phyloP scores from a whole-genome alignment of 805 yeast genomes.

The Candida sphagnicola region DNA sequence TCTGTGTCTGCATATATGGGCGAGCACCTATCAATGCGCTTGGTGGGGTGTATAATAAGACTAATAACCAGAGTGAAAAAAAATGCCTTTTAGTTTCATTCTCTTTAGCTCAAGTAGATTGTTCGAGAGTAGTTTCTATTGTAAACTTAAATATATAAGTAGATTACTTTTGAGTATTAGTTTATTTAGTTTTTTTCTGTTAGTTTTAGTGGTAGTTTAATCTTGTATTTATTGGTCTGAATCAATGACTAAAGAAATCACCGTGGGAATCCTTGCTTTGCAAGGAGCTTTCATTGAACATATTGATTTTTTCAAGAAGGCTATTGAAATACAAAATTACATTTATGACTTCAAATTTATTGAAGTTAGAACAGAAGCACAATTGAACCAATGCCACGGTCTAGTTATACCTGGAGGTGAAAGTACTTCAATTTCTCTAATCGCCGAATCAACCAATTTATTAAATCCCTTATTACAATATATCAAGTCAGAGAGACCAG shows the following conservation, averaged over 20 bases:
- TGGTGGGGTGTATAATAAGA: no score
- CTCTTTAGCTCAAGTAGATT: no score
- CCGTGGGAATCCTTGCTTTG: conserved; percentile 68
- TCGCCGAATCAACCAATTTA: conserved; percentile 62
- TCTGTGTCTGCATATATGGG: no score
- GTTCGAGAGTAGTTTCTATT: no score
- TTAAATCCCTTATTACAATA: conserved; percentile 50
- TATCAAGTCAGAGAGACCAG: conserved; percentile 49
- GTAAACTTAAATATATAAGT: no score
- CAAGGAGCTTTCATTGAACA: conserved; percentile 82
- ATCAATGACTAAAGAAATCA: conserved; percentile 10
- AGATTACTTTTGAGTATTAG: no score
- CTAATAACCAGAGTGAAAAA: no score
- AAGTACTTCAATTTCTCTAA: conserved; percentile 63
- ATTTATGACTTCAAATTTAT: conserved; percentile 28
- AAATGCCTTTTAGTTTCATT: no score
- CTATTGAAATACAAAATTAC: conserved; percentile 22
- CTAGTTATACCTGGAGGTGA: conserved; percentile 74
- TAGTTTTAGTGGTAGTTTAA: no score
- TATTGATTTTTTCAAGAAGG: conserved; percentile 41
- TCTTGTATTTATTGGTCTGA: no score
- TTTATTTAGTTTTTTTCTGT: no score
- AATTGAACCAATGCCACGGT: conserved; percentile 50
- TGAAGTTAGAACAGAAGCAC: conserved; percentile 51
- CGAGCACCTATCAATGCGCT: no score